These are phyloP conservation scores for Kwoniella sp. DNA, from an alignment of 768 basidiomycete species.

Conservation along the genomic window DNA sequence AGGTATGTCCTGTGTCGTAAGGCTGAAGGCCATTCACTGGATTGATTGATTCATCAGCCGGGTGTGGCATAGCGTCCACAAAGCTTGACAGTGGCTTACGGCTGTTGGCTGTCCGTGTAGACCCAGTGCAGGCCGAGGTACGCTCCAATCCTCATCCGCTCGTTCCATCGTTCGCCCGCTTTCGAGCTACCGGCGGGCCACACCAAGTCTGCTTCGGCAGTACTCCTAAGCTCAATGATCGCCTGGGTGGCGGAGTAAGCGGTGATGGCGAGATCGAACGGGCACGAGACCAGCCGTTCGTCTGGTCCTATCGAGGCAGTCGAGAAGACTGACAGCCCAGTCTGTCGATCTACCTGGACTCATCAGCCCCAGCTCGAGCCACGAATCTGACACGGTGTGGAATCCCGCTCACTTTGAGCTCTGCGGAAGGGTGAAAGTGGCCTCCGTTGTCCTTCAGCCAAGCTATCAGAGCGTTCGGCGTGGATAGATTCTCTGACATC, in stretches of 20 bases:
- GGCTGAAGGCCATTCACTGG: slow-evolving; percentile 2
- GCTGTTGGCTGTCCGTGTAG: slow-evolving; percentile 1
- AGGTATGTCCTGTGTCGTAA: slow-evolving; percentile 59
- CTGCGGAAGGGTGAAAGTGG: slow-evolving; percentile 4
- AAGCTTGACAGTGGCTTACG: neutral
- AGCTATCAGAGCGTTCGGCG: neutral
- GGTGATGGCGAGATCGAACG: slow-evolving; percentile 48
- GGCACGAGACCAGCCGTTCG: slow-evolving; percentile 42
- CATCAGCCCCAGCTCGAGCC: neutral
- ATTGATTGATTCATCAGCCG: neutral
- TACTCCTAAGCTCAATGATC: slow-evolving; percentile 6
- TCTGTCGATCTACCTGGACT: slow-evolving; percentile 15
- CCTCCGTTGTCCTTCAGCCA: slow-evolving; percentile 13
- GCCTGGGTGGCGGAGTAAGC: slow-evolving; percentile 33
- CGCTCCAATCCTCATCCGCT: slow-evolving; percentile 36
- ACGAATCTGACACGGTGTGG: neutral
- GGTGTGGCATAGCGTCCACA: neutral
- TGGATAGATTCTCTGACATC: neutral
- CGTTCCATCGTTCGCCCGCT: slow-evolving; percentile 31
- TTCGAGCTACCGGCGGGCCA: slow-evolving; percentile 14
- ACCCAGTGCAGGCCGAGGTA: slow-evolving; percentile 49
- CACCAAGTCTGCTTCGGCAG: slow-evolving; percentile 14
- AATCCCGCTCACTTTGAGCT: slow-evolving; percentile 11
- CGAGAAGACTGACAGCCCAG: slow-evolving; percentile 42
- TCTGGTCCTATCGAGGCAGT: slow-evolving; percentile 20